Evolutionary conservation across 1,139 yeast species (phyloP), one percentile per base, ranked within the genome.

Genomic region (Lodderomyces beijingensis): DNA sequence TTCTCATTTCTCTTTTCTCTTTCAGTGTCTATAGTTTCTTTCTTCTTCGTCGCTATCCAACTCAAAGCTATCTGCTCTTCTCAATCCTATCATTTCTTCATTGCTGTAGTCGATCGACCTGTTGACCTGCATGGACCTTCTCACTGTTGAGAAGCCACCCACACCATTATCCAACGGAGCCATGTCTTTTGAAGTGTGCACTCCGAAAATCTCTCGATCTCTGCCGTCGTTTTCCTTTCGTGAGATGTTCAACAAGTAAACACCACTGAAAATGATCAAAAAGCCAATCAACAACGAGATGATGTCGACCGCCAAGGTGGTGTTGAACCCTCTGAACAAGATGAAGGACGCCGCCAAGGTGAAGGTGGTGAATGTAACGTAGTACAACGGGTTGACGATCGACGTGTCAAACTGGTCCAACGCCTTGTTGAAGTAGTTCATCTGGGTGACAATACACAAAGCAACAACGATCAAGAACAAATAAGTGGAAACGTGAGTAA

Each of bases 371-470:
- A 87, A 88, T 0, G 95, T 81, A 36, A 87, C 96, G 51, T 88
- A 87, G 61, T 87, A 87, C 41, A 87, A 66, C 20, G 96, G 96
- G 56, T 88, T 87, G 36, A 87, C 96, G 44, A 88, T 84, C 1
- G 95, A 85, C 3, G 96, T 87, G 53, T 87, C 96, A 50, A 86
- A 87, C 56, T 85, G 95, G 49, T 89, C 96, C 50, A 87, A 70
- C 0, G 96, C 96, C 62, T 86, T 87, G 68, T 87, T 87, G 68
- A 87, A 86, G 55, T 84, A 87, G 62, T 86, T 87, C 96, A 87
- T 86, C 58, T 87, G 96, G 3, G 95, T 85, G 46, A 85, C 51
- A 44, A 88, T 87, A 60, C 96, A 87, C 27, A 82, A 71, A 8
- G 70, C 85, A 35, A 87, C 96, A 24, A 86, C 89, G 27, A 74